Evolutionary conservation across 169 alveolate species (phyloP).

Genomic region (Plasmodium blacklocki): DNA sequence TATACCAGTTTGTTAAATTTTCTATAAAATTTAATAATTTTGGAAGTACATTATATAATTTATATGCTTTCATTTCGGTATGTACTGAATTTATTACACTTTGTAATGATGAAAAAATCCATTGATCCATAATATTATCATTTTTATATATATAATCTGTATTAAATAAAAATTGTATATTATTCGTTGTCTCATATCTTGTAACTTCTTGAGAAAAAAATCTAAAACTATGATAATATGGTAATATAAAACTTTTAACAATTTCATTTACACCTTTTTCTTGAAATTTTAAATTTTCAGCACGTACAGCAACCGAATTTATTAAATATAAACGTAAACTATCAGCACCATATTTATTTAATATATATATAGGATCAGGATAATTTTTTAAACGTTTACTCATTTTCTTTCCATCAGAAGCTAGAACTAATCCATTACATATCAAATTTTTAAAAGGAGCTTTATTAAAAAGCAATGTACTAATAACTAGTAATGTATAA

Average conservation of each 20-base stretch:
- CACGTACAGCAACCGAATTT: conserved; percentile 97
- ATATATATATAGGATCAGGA: conserved; percentile 95
- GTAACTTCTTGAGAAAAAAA: conserved; percentile 96
- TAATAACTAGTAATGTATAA: conserved; percentile 94
- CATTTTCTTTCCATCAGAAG: conserved; percentile 98
- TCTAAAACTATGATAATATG: conserved; percentile 97
- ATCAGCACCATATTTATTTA: conserved; percentile 95
- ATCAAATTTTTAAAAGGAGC: conserved; percentile 96
- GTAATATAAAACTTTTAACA: conserved; percentile 97
- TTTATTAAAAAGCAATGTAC: conserved; percentile 93
- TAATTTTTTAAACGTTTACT: conserved; percentile 97
- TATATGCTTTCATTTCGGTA: conserved; percentile 96
- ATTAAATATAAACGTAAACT: conserved; percentile 95
- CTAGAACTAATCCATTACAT: conserved; percentile 96
- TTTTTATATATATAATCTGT: conserved; percentile 77
- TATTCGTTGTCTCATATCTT: conserved; percentile 91
- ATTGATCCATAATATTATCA: conserved; percentile 94
- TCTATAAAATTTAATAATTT: conserved; percentile 95
- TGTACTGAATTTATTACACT: conserved; percentile 88
- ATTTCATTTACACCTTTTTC: conserved; percentile 95
- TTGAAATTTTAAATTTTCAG: conserved; percentile 95
- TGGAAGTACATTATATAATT: conserved; percentile 96
- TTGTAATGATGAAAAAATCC: conserved; percentile 95
- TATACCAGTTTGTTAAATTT: conserved; percentile 97
- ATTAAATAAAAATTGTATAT: conserved; percentile 88